Evolutionary conservation across 2,329 filamentous ascomycete species (phyloP).

Genomic region (Aureobasidium sp.): DNA sequence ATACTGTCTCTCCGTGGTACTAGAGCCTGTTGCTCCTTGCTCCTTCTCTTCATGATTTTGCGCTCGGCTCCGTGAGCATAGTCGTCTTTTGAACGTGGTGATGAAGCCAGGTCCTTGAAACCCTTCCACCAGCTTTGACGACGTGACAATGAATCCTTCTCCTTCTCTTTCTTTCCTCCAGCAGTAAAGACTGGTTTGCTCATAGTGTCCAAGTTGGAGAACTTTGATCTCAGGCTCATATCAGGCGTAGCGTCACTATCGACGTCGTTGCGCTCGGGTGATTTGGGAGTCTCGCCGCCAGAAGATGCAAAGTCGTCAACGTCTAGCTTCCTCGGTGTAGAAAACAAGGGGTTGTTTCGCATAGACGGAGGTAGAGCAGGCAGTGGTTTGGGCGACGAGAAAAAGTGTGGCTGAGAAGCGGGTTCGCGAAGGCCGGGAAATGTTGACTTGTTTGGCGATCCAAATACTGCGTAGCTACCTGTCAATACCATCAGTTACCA

Average conservation of each 20-base stretch:
- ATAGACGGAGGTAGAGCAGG: slow-evolving; percentile 31
- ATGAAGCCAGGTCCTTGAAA: neutral
- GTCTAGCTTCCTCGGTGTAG: slow-evolving; percentile 31
- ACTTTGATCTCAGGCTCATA: slow-evolving; percentile 21
- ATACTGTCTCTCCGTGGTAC: slow-evolving; percentile 25
- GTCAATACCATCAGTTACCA: neutral
- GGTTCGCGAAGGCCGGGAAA: slow-evolving; percentile 43
- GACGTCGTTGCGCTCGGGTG: slow-evolving; percentile 35
- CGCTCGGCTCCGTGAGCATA: slow-evolving; percentile 12
- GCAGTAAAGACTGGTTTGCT: slow-evolving; percentile 13
- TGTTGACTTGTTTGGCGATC: slow-evolving; percentile 43
- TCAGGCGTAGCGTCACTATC: slow-evolving; percentile 37
- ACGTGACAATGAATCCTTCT: slow-evolving; percentile 1
- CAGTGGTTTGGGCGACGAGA: slow-evolving; percentile 34
- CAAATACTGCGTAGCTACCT: slow-evolving; percentile 30
- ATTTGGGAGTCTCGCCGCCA: slow-evolving; percentile 44
- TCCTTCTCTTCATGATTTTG: slow-evolving; percentile 13
- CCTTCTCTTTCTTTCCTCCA: slow-evolving; percentile 10
- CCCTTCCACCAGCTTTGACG: slow-evolving; percentile 13
- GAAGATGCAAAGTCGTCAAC: slow-evolving; percentile 36
- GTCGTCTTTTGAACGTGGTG: slow-evolving; percentile 7
- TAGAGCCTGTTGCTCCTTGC: slow-evolving; percentile 5
- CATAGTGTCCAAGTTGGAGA: slow-evolving; percentile 19
- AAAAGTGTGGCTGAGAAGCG: slow-evolving; percentile 44
- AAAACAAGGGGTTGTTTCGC: slow-evolving; percentile 30